These are phyloP conservation scores for Amauroascus niger DNA, from an alignment of 2,329 filamentous ascomycete species.

Conservation along the genomic window DNA sequence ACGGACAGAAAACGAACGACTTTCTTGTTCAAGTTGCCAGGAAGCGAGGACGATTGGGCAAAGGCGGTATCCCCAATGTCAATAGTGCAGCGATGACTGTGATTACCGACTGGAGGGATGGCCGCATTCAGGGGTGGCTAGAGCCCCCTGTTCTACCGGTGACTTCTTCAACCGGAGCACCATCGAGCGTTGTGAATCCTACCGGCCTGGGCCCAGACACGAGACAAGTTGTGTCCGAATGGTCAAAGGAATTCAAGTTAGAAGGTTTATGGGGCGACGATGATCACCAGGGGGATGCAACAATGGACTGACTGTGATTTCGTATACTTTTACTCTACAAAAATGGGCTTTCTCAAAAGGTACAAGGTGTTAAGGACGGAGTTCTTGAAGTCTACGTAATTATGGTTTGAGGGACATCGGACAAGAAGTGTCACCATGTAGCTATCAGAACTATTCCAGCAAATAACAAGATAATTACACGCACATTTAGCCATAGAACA, in stretches of 20 bases:
- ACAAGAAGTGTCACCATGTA: background rate
- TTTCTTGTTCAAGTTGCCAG: constrained; percentile 92
- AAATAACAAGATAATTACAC: too few relatives aligned
- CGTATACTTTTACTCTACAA: background rate
- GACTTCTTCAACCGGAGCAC: constrained; percentile 22
- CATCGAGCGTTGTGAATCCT: background rate
- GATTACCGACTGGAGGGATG: constrained; percentile 93
- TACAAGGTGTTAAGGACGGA: background rate
- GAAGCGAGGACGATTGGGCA: constrained; percentile 79
- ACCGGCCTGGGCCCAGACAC: constrained; percentile 45
- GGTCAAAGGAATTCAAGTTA: constrained; percentile 90
- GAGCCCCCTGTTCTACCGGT: constrained; percentile 62
- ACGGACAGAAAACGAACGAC: constrained; percentile 72
- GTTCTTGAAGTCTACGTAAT: background rate
- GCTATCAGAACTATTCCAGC: too few relatives aligned
- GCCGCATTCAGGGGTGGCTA: constrained; percentile 85
- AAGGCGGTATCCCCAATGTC: constrained; percentile 83
- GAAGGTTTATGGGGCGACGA: constrained; percentile 82
- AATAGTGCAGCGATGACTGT: constrained; percentile 82
- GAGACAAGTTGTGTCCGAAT: constrained; percentile 81
- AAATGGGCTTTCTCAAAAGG: background rate
- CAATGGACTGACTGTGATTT: background rate
- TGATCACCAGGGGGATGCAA: background rate
- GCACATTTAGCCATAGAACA: too few relatives aligned
- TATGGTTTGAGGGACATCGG: background rate